Conservation (phyloP, 2,329 filamentous ascomycete species). For the Epichloe scottii region DNA sequence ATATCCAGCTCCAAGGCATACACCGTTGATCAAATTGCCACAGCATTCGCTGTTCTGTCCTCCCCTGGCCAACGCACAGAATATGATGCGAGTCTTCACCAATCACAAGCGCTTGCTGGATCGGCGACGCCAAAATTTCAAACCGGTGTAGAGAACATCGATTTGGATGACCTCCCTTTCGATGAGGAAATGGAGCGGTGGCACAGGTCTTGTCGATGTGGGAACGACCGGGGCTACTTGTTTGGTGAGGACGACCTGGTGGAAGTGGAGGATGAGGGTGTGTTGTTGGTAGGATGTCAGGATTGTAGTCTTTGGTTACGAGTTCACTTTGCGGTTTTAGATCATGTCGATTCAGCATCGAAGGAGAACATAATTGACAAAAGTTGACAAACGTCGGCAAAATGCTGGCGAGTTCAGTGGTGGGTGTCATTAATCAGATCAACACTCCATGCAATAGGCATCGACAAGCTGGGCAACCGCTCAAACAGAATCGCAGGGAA, state of each 20-base stretch:
- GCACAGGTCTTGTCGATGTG: conserved; percentile 50
- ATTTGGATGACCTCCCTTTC: conserved; percentile 50
- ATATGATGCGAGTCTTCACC: conserved; percentile 40
- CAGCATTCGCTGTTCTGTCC: conserved; percentile 45
- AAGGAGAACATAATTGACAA: conserved; percentile 9
- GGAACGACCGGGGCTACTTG: conserved; percentile 47
- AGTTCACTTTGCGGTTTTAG: conserved; percentile 49
- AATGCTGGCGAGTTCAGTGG: background rate
- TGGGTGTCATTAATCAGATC: background rate
- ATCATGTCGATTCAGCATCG: conserved; percentile 14
- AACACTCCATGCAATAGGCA: background rate
- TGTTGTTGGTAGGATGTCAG: conserved; percentile 50
- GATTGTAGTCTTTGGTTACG: conserved; percentile 56
- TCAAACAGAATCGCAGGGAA: background rate
- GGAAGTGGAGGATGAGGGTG: conserved; percentile 43
- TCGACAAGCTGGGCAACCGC: background rate
- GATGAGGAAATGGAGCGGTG: conserved; percentile 37
- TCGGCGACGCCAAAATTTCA: conserved; percentile 24
- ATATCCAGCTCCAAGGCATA: conserved; percentile 17
- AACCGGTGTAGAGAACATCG: conserved; percentile 50
- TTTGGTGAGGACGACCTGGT: conserved; percentile 48
- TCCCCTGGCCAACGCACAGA: conserved; percentile 32
- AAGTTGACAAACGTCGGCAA: conserved; percentile 10
- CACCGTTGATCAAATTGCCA: conserved; percentile 51
- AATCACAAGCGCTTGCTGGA: conserved; percentile 9